Percentiles rank a stretch among this genome's conserved stretches.
Evolutionary conservation across 495 filamentous ascomycete genomes (phyloP).

Genomic region (Xylaria sp.): DNA sequence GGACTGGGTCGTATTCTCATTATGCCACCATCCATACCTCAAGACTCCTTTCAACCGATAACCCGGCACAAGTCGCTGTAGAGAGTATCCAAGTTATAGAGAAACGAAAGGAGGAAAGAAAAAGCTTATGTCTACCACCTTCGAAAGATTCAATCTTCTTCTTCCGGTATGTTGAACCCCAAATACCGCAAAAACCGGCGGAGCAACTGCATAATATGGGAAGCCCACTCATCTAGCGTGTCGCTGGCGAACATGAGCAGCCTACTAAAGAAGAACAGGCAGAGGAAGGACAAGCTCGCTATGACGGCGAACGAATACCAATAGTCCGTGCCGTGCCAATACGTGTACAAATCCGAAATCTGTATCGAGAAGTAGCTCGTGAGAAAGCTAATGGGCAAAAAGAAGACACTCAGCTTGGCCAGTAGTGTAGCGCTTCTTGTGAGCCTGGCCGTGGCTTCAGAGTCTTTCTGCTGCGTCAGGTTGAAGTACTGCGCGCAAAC

Average conservation of each 20-base stretch:
- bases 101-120: too few relatives aligned
- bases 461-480: conserved; percentile 84
- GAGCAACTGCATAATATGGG: conserved; percentile 29
- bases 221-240: conserved; percentile 51
- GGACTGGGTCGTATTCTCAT: not conserved
- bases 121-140: not conserved
- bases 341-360: conserved; percentile 62
- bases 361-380: conserved; percentile 84
- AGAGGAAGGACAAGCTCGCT: conserved; percentile 65
- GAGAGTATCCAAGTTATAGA: not conserved
- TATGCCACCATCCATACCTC: too few relatives aligned
- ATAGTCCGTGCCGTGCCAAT: conserved; percentile 69
- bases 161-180: conserved; percentile 27
- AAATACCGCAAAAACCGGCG: conserved; percentile 18
- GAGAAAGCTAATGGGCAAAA: conserved; percentile 83
- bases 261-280: conserved; percentile 61
- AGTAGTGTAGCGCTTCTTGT: conserved; percentile 83
- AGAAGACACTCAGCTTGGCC: conserved; percentile 82
- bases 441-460: conserved; percentile 76
- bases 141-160: conserved; percentile 24
- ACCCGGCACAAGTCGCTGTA: not conserved
- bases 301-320: conserved; percentile 78
- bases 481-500: conserved; percentile 74
- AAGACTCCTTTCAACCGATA: not conserved
- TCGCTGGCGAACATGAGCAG: conserved; percentile 57